Conservation (phyloP, 75 land plant species). For the Picea glauca region DNA sequence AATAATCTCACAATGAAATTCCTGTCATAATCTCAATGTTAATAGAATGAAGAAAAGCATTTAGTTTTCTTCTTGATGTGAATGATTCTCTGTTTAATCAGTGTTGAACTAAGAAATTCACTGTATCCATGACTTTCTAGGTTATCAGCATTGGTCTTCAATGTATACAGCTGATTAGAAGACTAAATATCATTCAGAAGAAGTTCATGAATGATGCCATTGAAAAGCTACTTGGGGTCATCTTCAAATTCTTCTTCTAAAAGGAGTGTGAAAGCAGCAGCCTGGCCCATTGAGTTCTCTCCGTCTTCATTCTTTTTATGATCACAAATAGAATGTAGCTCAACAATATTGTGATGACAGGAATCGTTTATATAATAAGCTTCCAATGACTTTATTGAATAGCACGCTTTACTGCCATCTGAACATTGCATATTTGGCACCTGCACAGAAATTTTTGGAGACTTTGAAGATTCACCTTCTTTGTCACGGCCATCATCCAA, state of each 20-base stretch:
- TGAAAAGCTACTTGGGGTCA: not conserved
- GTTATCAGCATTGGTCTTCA: not conserved
- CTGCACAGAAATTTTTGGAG: not conserved
- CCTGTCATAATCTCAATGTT: too few relatives aligned
- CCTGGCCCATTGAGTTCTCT: not conserved
- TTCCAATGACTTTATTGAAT: not conserved
- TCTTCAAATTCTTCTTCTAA: slow-evolving; percentile 3
- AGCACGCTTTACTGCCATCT: not conserved
- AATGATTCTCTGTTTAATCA: not conserved
- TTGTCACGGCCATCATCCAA: not conserved
- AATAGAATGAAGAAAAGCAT: not conserved
- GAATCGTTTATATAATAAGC: not conserved
- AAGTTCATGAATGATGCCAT: not conserved
- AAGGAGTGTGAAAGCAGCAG: not conserved
- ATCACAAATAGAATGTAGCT: not conserved
- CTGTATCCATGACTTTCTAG: not conserved
- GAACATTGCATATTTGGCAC: not conserved
- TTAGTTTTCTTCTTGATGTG: not conserved
- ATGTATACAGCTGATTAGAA: not conserved
- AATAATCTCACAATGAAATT: too few relatives aligned
- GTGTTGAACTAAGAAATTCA: not conserved
- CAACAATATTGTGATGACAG: not conserved
- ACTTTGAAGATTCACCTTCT: not conserved
- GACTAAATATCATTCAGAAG: not conserved
- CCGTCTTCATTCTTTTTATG: not conserved